These are phyloP conservation scores for Podaxis sp. DNA, from an alignment of 768 basidiomycete species.

Conservation along the genomic window DNA sequence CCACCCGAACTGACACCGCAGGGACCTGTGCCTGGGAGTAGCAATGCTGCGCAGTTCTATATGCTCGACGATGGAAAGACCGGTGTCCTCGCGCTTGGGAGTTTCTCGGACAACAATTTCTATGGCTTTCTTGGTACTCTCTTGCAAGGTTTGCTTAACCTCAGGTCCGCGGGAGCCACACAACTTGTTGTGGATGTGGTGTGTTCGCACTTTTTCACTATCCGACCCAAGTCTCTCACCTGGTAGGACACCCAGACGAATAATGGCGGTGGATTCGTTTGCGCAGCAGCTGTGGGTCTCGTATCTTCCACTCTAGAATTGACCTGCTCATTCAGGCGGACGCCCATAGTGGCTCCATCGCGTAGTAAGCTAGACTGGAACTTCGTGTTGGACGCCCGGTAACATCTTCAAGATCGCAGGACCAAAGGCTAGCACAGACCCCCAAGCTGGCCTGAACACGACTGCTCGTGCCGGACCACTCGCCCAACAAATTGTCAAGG, in stretches of 20 bases:
- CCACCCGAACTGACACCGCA: slow-evolving; percentile 39
- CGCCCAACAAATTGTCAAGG: slow-evolving; percentile 48
- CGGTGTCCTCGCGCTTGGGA: slow-evolving; percentile 58
- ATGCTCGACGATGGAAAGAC: slow-evolving; percentile 52
- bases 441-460: slow-evolving; percentile 58
- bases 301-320: slow-evolving; percentile 2
- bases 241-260: slow-evolving; percentile 33
- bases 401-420: slow-evolving; percentile 42
- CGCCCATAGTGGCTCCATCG: slow-evolving; percentile 43
- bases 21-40: slow-evolving; percentile 41
- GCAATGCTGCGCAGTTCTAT: slow-evolving; percentile 53
- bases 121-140: slow-evolving; percentile 41
- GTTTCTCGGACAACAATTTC: slow-evolving; percentile 50
- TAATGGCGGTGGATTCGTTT: slow-evolving; percentile 58
- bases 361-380: slow-evolving; percentile 33
- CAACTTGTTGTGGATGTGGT: slow-evolving; percentile 63
- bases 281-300: slow-evolving; percentile 53
- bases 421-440: slow-evolving; percentile 51
- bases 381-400: not conserved
- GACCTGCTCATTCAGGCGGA: not conserved
- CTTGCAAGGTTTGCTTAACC: slow-evolving; percentile 44
- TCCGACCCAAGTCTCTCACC: not conserved
- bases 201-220: not conserved
- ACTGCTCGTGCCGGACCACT: slow-evolving; percentile 49
- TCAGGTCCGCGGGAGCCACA: slow-evolving; percentile 51